Conservation (phyloP, 169 alveolate species). For the Eimeria falciformis region DNA sequence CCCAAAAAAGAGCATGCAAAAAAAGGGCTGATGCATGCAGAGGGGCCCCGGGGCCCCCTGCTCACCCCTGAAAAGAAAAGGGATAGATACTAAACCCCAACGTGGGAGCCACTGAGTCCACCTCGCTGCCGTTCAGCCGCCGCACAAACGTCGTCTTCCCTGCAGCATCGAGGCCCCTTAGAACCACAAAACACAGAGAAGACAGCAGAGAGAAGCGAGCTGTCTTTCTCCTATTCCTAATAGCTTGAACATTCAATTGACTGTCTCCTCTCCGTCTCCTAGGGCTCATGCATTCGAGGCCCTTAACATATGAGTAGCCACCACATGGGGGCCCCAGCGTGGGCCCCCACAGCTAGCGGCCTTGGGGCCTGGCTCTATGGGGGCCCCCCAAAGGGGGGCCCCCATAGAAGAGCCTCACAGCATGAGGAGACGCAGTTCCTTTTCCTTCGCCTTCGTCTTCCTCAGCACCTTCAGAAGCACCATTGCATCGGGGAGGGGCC, state of each 20-base stretch:
- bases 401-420: slow-evolving; percentile 74
- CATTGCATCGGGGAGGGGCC: slow-evolving; percentile 81
- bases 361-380: background rate
- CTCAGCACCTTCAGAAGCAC: slow-evolving; percentile 90
- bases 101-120: slow-evolving; percentile 93
- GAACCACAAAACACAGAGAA: no score
- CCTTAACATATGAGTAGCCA: no score
- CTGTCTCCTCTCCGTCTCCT: no score
- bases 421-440: slow-evolving; percentile 93
- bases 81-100: slow-evolving; percentile 93
- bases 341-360: background rate
- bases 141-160: slow-evolving; percentile 96
- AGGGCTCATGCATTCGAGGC: no score
- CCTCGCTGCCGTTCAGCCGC: slow-evolving; percentile 94
- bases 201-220: no score
- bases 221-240: no score
- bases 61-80: slow-evolving; percentile 76
- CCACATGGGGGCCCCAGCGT: no score
- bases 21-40: background rate
- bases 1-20: background rate
- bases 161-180: slow-evolving; percentile 94
- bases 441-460: slow-evolving; percentile 92
- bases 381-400: slow-evolving; percentile 13
- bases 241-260: no score
- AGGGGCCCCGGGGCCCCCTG: no score